phyloP scores from a whole-genome alignment of 1,284 basidiomycete species.

The Porogramme epimiltina region DNA sequence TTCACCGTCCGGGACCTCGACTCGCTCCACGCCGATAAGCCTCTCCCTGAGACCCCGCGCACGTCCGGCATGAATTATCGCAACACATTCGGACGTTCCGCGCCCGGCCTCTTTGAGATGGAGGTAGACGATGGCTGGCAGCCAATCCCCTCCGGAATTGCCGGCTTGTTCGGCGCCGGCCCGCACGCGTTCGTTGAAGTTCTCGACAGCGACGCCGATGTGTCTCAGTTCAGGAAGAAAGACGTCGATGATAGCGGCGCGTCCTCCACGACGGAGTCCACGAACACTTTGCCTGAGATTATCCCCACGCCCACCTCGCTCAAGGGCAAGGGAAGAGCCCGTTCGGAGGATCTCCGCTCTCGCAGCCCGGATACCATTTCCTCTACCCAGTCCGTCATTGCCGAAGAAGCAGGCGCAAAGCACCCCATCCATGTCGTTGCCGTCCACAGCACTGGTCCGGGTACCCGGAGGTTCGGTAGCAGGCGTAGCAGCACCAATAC shows the following conservation, averaged over 20 bases:
- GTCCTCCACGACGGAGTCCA: slow-evolving; percentile 21
- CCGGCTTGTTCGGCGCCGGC: slow-evolving; percentile 29
- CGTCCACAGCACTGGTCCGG: slow-evolving; percentile 19
- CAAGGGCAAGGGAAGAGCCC: slow-evolving; percentile 60
- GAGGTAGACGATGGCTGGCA: slow-evolving; percentile 75
- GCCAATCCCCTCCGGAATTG: slow-evolving; percentile 38
- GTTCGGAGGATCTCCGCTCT: slow-evolving; percentile 24
- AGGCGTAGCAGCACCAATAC: slow-evolving; percentile 9
- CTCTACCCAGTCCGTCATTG: slow-evolving; percentile 61
- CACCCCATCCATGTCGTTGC: slow-evolving; percentile 58
- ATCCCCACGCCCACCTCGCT: slow-evolving; percentile 33
- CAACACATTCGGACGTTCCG: slow-evolving; percentile 50
- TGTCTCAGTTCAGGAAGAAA: slow-evolving; percentile 25
- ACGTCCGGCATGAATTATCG: slow-evolving; percentile 36
- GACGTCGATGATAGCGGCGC: slow-evolving; percentile 10
- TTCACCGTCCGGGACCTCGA: slow-evolving; percentile 65
- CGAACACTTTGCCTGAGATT: slow-evolving; percentile 16
- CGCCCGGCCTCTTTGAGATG: slow-evolving; percentile 48
- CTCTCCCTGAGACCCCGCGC: slow-evolving; percentile 40
- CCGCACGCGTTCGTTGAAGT: slow-evolving; percentile 69
- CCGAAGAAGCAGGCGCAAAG: slow-evolving; percentile 51
- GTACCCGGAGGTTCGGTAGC: slow-evolving; percentile 19
- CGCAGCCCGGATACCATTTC: slow-evolving; percentile 44
- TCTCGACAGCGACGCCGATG: slow-evolving; percentile 49
- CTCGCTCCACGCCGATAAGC: slow-evolving; percentile 37